Base-by-base conservation (phyloP, 495 filamentous ascomycete genomes). In the Trichoderma reesei region DNA sequence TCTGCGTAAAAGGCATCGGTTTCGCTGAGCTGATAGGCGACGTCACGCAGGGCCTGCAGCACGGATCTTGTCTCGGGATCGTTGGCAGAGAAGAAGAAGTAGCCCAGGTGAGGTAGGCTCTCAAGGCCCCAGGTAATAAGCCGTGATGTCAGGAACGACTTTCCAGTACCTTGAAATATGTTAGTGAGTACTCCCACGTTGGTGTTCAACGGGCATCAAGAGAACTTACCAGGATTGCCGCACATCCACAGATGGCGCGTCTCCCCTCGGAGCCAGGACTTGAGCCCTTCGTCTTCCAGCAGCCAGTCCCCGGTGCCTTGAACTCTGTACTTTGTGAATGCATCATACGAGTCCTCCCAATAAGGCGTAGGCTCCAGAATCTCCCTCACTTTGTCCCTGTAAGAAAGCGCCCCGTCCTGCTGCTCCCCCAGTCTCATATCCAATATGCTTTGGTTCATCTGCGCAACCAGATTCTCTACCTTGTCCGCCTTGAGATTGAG, bases 261-360 rank as follows among this genome's bases (percentile, higher is more conserved):
- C 3, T 70, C 60, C 41, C 64, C 64, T 10, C 66, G 56, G 3
- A 73, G 46, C 74, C 74, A 77, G 31, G 31, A 41, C 44, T 67
- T 59, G 59, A 75, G 71, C 1, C 68, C 26, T 8, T 66, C 34
- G 36, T 76, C 74, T 1, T 65, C 42, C 5, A 63, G 63, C 11
- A 78, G 63, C 75, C 75, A 78, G 63, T 73, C 69, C 6, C 73
- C 74, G 3, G 75, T 75, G 1, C 70, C 70, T 8, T 66, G 67
- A 10, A 74, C 64, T 3, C 71, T 65, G 11, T 66, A 64, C 46
- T 65, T 69, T 10, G 62, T 66, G 62, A 75, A 73, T 63, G 70
- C 68, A 20, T 69, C 65, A 44, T 68, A 75, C 59, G 65, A 64
- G 41, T 75, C 72, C 38, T 68, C 42, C 41, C 69, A 37, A 64